Evolutionary conservation across 768 basidiomycete species (phyloP).

Genomic region (Macrolepiota fuliginosa): DNA sequence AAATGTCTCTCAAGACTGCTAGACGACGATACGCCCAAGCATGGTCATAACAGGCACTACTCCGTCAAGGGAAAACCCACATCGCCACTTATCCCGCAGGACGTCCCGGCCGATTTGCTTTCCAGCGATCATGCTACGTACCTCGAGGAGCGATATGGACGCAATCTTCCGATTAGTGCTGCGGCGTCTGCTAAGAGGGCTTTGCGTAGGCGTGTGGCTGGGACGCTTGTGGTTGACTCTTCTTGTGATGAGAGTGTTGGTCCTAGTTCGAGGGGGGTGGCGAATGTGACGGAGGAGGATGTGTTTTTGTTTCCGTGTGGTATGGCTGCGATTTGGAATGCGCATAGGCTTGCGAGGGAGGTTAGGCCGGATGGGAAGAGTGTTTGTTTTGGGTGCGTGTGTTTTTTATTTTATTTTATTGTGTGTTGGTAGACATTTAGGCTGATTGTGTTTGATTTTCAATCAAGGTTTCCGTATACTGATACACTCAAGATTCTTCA

Average conservation of each 20-base stretch:
- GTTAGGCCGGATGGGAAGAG: constrained; percentile 68
- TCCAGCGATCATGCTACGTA: constrained; percentile 67
- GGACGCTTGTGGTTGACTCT: constrained; percentile 57
- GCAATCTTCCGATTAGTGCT: constrained; percentile 75
- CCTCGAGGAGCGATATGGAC: constrained; percentile 92
- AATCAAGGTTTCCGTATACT: constrained; percentile 83
- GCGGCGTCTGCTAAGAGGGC: constrained; percentile 84
- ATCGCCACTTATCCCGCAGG: constrained; percentile 8
- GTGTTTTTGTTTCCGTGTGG: constrained; percentile 87
- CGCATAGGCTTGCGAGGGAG: constrained; percentile 68
- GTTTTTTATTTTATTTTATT: neutral
- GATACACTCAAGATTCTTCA: constrained; percentile 92
- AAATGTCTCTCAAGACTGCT: constrained; percentile 73
- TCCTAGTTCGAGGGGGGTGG: constrained; percentile 66
- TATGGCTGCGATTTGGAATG: constrained; percentile 94
- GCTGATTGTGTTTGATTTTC: neutral
- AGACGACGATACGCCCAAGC: constrained; percentile 33
- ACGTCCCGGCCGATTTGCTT: constrained; percentile 40
- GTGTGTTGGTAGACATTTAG: neutral
- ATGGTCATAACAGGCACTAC: constrained; percentile 55
- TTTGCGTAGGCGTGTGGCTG: constrained; percentile 85
- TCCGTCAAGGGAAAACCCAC: constrained; percentile 31
- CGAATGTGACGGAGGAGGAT: constrained; percentile 75
- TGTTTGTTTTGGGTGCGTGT: constrained; percentile 86
- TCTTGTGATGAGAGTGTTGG: constrained; percentile 41